A percentile compares a stretch with the other conserved stretches of the same genome.
These are phyloP conservation scores for Penicillium sp. DNA, from an alignment of 2,329 filamentous ascomycete genomes.

Conservation along the genomic window DNA sequence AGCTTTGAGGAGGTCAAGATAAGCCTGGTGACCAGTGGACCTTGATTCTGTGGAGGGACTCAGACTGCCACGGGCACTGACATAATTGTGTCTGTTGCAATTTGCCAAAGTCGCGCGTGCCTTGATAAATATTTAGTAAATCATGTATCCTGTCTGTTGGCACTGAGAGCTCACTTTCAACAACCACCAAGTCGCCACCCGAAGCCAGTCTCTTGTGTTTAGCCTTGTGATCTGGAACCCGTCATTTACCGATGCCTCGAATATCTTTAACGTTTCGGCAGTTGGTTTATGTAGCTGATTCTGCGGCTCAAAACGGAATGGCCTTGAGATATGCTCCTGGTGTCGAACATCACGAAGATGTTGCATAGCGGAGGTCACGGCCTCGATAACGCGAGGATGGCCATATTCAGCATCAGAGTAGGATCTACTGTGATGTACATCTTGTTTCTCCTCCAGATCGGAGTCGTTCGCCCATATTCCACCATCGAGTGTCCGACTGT, in stretches of 20 bases:
- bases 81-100: conserved; percentile 17
- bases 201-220: conserved; percentile 28
- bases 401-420: not conserved
- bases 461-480: conserved; percentile 4
- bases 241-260: conserved; percentile 18
- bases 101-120: conserved; percentile 22
- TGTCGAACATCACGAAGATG: conserved; percentile 23
- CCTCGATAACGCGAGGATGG: conserved; percentile 16
- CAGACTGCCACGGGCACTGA: conserved; percentile 21
- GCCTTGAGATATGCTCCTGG: conserved; percentile 23
- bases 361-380: conserved; percentile 24
- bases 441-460: conserved; percentile 6
- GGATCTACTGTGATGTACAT: not conserved
- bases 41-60: conserved; percentile 22
- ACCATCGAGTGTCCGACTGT: conserved; percentile 7
- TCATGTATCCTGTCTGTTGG: too few relatives aligned
- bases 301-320: conserved; percentile 27
- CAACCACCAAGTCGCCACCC: conserved; percentile 32
- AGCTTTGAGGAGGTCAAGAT: conserved; percentile 31
- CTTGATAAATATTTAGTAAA: conserved; percentile 11
- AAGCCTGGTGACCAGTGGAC: conserved; percentile 25
- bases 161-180: conserved; percentile 6
- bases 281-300: conserved; percentile 24
- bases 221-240: conserved; percentile 23
- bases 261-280: conserved; percentile 15